Percentiles rank a stretch among this genome's conserved stretches.
These are phyloP conservation scores for Benincasa hispida DNA, from an alignment of 306 rosid species.

Conservation along the genomic window DNA sequence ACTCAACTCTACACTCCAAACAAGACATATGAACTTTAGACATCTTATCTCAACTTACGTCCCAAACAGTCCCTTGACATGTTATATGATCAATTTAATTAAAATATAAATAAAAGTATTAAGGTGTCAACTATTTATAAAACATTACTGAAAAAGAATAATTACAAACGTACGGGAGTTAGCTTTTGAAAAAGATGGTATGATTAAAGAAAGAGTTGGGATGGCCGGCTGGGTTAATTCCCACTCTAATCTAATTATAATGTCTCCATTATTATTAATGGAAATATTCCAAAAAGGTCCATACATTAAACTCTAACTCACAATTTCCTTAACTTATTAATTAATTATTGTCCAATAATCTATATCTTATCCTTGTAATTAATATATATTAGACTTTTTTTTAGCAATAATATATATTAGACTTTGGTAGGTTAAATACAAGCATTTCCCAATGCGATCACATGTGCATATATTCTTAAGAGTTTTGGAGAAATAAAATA, in stretches of 20 bases:
- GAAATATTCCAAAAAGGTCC: neutral
- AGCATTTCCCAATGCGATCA: conserved; percentile 8
- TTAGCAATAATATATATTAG: neutral
- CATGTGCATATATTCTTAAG: conserved; percentile 6
- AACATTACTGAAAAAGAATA: neutral
- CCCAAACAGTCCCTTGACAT: no score
- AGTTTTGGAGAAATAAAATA: neutral
- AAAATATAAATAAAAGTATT: neutral
- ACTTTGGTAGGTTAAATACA: neutral
- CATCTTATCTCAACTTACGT: no score
- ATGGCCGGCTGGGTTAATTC: neutral
- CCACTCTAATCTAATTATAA: neutral
- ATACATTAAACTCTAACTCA: neutral
- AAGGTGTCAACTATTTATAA: neutral
- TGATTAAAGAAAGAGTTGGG: neutral
- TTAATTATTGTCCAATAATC: neutral
- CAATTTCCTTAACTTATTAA: neutral
- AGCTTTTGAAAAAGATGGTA: neutral
- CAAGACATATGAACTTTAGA: no score
- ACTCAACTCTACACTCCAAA: no score
- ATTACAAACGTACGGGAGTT: neutral
- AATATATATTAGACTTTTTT: neutral
- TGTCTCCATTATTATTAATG: neutral
- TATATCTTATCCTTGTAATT: neutral
- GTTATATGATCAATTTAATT: no score